Evolutionary conservation across 2,329 filamentous ascomycete species (phyloP).

Genomic region (Scedosporium boydii): DNA sequence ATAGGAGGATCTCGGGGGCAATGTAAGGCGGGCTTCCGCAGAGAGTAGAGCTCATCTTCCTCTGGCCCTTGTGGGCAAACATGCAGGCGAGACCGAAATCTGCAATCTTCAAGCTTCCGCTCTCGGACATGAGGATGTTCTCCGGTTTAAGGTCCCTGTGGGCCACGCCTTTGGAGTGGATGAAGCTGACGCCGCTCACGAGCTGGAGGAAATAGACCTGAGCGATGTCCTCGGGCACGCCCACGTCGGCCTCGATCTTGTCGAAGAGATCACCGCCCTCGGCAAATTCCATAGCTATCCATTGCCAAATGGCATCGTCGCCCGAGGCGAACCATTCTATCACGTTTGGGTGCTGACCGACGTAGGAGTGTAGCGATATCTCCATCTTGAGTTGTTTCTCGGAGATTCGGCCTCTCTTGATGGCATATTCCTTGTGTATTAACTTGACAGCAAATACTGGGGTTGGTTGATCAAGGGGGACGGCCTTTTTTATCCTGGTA

Average conservation of each 20-base stretch:
- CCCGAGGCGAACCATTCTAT: conserved; percentile 87
- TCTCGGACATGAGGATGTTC: conserved; percentile 80
- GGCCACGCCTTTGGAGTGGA: conserved; percentile 91
- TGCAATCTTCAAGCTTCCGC: conserved; percentile 84
- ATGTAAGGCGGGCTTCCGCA: conserved; percentile 97
- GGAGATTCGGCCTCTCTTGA: conserved; percentile 78
- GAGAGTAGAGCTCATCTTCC: conserved; percentile 76
- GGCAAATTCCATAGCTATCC: conserved; percentile 97
- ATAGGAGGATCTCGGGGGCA: conserved; percentile 76
- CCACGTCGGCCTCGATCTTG: conserved; percentile 97
- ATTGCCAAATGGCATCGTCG: conserved; percentile 79
- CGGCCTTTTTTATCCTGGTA: conserved; percentile 81
- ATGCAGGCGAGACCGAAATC: conserved; percentile 95
- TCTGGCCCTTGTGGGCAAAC: conserved; percentile 78
- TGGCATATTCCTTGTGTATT: conserved; percentile 94
- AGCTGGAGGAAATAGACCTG: conserved; percentile 95
- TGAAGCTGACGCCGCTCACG: conserved; percentile 81
- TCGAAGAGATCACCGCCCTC: conserved; percentile 95
- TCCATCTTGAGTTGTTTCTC: conserved; percentile 88
- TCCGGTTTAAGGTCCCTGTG: conserved; percentile 91
- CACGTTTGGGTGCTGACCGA: conserved; percentile 84
- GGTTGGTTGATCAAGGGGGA: conserved; percentile 55
- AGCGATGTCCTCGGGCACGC: conserved; percentile 87
- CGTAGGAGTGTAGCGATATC: conserved; percentile 77
- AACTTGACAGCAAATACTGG: conserved; percentile 97